These are phyloP conservation scores for Seminavis robusta DNA, from an alignment of 108 stramenopile genomes.

Conservation along the genomic window DNA sequence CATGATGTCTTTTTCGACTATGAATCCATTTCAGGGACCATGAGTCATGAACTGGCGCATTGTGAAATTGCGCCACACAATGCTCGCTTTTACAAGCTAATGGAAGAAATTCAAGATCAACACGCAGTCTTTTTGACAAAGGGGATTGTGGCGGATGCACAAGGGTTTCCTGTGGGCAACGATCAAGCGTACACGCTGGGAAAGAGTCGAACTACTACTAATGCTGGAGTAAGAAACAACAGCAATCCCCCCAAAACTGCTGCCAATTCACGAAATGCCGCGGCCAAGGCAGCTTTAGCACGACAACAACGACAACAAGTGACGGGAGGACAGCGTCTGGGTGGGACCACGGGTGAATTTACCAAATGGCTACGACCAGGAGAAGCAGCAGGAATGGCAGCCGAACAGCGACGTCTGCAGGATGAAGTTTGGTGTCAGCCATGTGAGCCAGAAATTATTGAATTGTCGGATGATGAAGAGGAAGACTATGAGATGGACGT, in stretches of 20 bases:
- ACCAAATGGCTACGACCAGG: constrained; percentile 18
- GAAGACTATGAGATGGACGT: background rate
- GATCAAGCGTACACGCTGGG: constrained; percentile 1
- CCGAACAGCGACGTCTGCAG: constrained; percentile 31
- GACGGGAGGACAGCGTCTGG: constrained; percentile 24
- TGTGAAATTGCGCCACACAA: constrained; percentile 55
- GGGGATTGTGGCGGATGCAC: constrained; percentile 31
- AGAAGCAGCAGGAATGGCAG: constrained; percentile 18
- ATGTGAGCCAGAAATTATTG: constrained; percentile 34
- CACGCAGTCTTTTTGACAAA: constrained; percentile 36
- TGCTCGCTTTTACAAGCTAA: constrained; percentile 65
- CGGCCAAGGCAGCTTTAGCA: background rate
- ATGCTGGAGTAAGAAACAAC: constrained; percentile 1
- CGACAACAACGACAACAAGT: constrained; percentile 6
- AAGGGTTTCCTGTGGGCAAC: constrained; percentile 35
- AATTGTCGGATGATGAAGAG: constrained; percentile 12
- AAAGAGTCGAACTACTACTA: background rate
- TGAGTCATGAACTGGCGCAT: constrained; percentile 83
- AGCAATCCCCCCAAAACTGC: background rate
- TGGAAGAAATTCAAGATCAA: constrained; percentile 81
- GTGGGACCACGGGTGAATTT: constrained; percentile 13
- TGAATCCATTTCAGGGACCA: constrained; percentile 73
- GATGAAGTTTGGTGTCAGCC: constrained; percentile 32
- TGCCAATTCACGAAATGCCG: background rate
- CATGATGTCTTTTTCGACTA: constrained; percentile 41